phyloP scores from a whole-genome alignment of 176 grass and related monocot genomes.

The Zoysia pacifica region DNA sequence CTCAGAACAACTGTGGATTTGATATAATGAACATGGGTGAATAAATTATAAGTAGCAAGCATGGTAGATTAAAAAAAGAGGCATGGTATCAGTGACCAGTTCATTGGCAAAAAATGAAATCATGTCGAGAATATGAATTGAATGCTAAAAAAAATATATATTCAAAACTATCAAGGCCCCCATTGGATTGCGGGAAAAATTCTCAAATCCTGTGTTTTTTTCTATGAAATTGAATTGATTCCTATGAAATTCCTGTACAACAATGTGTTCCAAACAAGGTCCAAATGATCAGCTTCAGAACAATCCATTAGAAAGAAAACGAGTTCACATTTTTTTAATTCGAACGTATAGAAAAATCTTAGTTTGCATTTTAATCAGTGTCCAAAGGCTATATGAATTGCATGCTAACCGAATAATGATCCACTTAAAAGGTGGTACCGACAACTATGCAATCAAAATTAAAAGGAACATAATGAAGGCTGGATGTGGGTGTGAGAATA shows the following conservation, averaged over 20 bases:
- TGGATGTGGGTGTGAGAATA: background rate
- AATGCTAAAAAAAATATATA: background rate
- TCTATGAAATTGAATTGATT: too few species aligned
- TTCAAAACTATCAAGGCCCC: background rate
- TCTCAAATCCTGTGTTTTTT: too few species aligned
- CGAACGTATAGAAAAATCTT: background rate
- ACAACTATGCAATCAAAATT: background rate
- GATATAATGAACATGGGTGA: background rate
- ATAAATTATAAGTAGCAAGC: conserved; percentile 21
- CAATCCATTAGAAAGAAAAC: background rate
- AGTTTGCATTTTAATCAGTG: background rate
- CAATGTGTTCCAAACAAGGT: too few species aligned
- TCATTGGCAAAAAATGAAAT: background rate
- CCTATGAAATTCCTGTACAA: too few species aligned
- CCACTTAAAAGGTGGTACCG: background rate
- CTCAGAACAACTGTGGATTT: conserved; percentile 64
- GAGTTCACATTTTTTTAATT: background rate
- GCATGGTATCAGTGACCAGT: background rate
- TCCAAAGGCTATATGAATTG: too few species aligned
- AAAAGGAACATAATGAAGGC: conserved; percentile 17
- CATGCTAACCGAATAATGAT: background rate
- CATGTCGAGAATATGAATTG: background rate
- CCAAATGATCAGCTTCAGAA: background rate
- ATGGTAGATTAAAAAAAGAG: background rate
- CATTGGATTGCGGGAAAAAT: too few species aligned